Conservation (phyloP, 495 filamentous ascomycete genomes). For the Coniosporium apollinis region DNA sequence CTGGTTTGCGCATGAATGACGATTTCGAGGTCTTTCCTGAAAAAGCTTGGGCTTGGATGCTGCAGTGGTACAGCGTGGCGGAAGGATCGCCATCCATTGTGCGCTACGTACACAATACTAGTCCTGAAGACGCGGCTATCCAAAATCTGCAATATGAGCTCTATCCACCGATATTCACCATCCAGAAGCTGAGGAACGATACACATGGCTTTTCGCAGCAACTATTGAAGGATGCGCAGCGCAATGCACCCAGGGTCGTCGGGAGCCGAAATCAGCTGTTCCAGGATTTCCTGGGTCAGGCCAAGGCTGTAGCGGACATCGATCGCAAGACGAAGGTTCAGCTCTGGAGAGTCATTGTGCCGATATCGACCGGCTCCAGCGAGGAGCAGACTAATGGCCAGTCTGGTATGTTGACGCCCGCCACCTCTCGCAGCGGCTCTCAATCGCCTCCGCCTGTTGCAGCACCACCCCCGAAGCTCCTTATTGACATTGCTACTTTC, state of each 20-base stretch:
- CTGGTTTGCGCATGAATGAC: constrained; percentile 42
- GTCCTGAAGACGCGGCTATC: constrained; percentile 27
- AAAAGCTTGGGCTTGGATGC: constrained; percentile 64
- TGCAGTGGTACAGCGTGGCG: constrained; percentile 66
- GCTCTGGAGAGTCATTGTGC: constrained; percentile 53
- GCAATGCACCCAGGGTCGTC: constrained; percentile 40
- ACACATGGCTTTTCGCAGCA: constrained; percentile 40
- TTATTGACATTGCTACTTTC: constrained; percentile 60
- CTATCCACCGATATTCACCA: constrained; percentile 70
- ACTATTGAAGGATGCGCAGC: constrained; percentile 32
- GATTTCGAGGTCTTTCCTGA: constrained; percentile 65
- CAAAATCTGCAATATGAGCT: constrained; percentile 67
- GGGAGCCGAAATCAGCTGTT: constrained; percentile 50
- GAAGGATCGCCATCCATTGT: constrained; percentile 54
- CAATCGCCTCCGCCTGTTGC: constrained; percentile 12
- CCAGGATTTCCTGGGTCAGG: constrained; percentile 54
- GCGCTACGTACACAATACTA: constrained; percentile 61
- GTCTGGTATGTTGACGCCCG: constrained; percentile 39
- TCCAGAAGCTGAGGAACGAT: constrained; percentile 56
- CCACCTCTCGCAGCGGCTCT: constrained; percentile 37
- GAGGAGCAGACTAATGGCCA: constrained; percentile 13
- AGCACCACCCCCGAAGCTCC: constrained; percentile 33
- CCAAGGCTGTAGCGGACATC: constrained; percentile 48
- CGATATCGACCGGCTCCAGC: constrained; percentile 13
- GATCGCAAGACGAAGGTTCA: constrained; percentile 55